Base-by-base conservation (phyloP, 768 basidiomycete genomes). In the Dentipellis sp. region DNA sequence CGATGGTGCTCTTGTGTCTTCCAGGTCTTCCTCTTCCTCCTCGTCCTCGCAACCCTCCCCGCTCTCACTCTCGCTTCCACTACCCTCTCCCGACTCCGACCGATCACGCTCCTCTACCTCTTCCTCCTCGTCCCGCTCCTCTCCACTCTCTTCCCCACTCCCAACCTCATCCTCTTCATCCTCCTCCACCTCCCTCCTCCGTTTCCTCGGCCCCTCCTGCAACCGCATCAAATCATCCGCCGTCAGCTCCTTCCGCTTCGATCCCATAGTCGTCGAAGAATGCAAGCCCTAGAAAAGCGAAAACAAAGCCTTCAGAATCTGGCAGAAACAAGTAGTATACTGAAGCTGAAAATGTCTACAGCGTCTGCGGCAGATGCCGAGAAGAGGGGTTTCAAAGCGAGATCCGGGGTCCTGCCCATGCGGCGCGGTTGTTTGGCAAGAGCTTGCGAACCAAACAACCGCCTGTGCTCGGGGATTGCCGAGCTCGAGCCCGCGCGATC, bases 171-270 rank as follows among this genome's bases (percentile, higher is more conserved):
- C 56, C 22, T 58, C 61, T 8, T 58, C 62, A 4, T 57, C 35
- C 2, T 46, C 39, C 19, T 58, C 56, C 8, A 64, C 62, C n/a
- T 56, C 52, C 40, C 52, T 62, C 16, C 38, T 45, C 42, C 53
- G 59, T 52, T 58, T 50, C 17, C 56, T 55, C 17, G 64, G 67
- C 3, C 58, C 65, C 45, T 74, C 72, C 52, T 71, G 69, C 59
- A 62, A 62, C 19, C 67, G 72, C 66, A 71, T 58, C 12, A 74
- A 62, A 34, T 73, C 73, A 36, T 74, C 72, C 14, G 64, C 63
- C 6, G 70, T 70, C 6, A 66, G 53, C 0, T 54, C 58, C 19
- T 61, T 66, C 16, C 71, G 68, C 56, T 73, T 74, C 29, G 56
- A 55, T 36, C 59, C 50, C 17, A 61, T 45, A 65, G 68, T 70